Evolutionary conservation across 2,329 filamentous ascomycete species (phyloP).

Genomic region (Ophiostoma tasmaniense): DNA sequence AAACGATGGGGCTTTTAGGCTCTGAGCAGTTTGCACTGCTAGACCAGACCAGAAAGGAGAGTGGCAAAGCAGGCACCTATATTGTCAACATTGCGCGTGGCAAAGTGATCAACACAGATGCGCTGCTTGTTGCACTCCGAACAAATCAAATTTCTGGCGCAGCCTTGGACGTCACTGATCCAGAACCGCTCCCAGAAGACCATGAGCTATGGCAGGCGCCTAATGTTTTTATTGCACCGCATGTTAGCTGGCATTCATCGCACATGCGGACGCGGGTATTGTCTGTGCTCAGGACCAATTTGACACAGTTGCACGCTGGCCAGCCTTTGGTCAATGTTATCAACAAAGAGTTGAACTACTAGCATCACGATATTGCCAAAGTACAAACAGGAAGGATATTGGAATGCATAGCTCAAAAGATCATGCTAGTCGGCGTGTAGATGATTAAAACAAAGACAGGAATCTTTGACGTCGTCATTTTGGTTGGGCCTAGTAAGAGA

Average conservation of each 20-base stretch:
- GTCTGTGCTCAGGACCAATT: conserved; percentile 35
- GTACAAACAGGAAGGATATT: not conserved
- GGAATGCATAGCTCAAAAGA: too few relatives aligned
- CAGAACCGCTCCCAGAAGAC: conserved; percentile 62
- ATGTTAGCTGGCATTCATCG: conserved; percentile 37
- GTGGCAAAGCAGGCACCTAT: conserved; percentile 41
- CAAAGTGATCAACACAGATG: conserved; percentile 40
- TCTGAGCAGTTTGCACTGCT: conserved; percentile 42
- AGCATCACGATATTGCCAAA: not conserved
- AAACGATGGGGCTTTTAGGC: conserved; percentile 42
- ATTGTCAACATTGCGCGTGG: conserved; percentile 65
- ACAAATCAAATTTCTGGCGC: conserved; percentile 46
- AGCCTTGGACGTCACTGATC: conserved; percentile 70
- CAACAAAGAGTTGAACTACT: conserved; percentile 21
- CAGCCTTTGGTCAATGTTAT: conserved; percentile 20
- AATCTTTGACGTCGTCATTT: too few relatives aligned
- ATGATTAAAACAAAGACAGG: too few relatives aligned
- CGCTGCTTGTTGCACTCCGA: conserved; percentile 54
- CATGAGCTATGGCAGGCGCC: conserved; percentile 61
- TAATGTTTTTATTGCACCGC: conserved; percentile 57
- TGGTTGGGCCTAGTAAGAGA: too few relatives aligned
- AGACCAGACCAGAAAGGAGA: conserved; percentile 11
- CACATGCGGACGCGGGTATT: conserved; percentile 34
- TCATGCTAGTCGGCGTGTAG: too few relatives aligned
- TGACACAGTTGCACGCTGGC: conserved; percentile 23